phyloP scores from a whole-genome alignment of 2,329 filamentous ascomycete genomes.

The Daldinia eschscholtzii region DNA sequence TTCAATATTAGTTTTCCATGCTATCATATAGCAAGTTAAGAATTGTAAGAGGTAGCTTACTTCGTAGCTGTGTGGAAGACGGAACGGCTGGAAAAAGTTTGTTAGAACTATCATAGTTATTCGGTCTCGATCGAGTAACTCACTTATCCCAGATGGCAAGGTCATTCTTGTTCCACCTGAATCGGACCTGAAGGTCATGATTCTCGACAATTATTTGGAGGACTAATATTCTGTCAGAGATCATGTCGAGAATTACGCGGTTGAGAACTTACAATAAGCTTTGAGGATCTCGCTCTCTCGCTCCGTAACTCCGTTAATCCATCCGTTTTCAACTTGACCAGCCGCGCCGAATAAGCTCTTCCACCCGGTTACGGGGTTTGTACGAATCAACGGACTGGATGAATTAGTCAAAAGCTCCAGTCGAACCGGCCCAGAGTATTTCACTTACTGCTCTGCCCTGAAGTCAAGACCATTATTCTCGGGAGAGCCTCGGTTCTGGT shows the following conservation, averaged over 20 bases:
- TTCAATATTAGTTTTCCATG: slow-evolving; percentile 8
- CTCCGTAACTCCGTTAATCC: slow-evolving; percentile 67
- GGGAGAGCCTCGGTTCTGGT: slow-evolving; percentile 64
- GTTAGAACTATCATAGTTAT: slow-evolving; percentile 12
- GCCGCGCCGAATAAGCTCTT: slow-evolving; percentile 61
- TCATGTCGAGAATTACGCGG: slow-evolving; percentile 53
- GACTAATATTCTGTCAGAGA: slow-evolving; percentile 45
- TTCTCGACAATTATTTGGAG: slow-evolving; percentile 66
- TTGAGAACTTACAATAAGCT: slow-evolving; percentile 57
- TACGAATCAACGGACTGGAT: slow-evolving; percentile 64
- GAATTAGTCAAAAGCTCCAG: slow-evolving; percentile 6
- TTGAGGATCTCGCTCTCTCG: slow-evolving; percentile 67
- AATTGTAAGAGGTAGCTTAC: slow-evolving; percentile 58
- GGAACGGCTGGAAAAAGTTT: slow-evolving; percentile 45
- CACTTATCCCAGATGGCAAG: slow-evolving; percentile 76
- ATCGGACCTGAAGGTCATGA: slow-evolving; percentile 69
- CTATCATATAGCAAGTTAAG: slow-evolving; percentile 64
- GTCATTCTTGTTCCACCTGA: slow-evolving; percentile 66
- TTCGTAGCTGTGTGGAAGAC: slow-evolving; percentile 63
- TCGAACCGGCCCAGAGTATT: background rate
- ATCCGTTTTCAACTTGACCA: slow-evolving; percentile 59
- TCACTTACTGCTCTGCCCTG: slow-evolving; percentile 57
- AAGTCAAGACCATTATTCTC: slow-evolving; percentile 68
- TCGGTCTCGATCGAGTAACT: background rate
- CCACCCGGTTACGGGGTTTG: slow-evolving; percentile 72